Conservation (phyloP, 2,329 filamentous ascomycete genomes). For the Colletotrichum shisoi region DNA sequence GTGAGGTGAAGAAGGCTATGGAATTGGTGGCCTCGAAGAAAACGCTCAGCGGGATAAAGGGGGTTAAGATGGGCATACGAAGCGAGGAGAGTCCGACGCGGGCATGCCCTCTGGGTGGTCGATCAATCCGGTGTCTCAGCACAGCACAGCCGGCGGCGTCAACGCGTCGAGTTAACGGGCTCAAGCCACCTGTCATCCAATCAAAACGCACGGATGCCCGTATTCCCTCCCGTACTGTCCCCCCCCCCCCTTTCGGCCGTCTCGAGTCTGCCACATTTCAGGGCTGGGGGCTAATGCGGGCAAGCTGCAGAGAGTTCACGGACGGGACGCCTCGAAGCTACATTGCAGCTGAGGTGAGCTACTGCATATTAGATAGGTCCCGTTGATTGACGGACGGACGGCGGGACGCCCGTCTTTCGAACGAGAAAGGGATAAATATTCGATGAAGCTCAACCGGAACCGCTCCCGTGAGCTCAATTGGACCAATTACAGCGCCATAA, state of each 20-base stretch:
- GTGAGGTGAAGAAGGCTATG: too few species aligned
- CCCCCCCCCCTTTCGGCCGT: background rate
- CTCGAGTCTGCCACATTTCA: background rate
- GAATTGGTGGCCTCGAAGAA: background rate
- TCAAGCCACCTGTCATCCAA: constrained; percentile 35
- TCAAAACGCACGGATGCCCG: constrained; percentile 26
- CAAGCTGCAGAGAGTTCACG: constrained; percentile 11
- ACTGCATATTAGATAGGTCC: background rate
- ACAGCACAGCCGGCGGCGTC: constrained; percentile 24
- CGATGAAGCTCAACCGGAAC: constrained; percentile 11
- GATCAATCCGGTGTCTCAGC: constrained; percentile 11
- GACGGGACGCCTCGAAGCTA: constrained; percentile 1
- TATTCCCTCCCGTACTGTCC: background rate
- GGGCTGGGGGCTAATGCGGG: constrained; percentile 15
- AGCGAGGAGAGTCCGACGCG: background rate
- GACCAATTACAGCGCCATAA: constrained; percentile 5
- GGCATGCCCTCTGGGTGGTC: background rate
- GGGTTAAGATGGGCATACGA: background rate
- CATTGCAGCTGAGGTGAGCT: constrained; percentile 4
- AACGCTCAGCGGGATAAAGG: background rate
- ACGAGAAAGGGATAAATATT: constrained; percentile 11
- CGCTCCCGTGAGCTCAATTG: constrained; percentile 16
- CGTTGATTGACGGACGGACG: constrained; percentile 5
- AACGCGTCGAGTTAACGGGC: constrained; percentile 15
- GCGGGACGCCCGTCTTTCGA: background rate